Percentiles rank a stretch among this genome's conserved stretches.
Evolutionary conservation across 1,284 basidiomycete species (phyloP).

Genomic region (Fomitiporia mediterranea): DNA sequence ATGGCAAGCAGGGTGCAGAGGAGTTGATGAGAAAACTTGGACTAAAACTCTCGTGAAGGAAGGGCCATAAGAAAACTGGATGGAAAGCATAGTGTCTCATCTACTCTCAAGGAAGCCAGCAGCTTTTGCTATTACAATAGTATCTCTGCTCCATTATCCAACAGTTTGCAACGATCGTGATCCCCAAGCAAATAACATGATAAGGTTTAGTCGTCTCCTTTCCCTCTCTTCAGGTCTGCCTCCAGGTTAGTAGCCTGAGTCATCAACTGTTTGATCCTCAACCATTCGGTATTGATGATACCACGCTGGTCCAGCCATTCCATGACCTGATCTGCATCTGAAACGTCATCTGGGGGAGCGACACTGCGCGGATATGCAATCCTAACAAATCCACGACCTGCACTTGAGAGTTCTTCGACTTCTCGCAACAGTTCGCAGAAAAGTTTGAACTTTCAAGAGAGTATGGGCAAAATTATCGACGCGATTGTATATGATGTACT

Average conservation of each 20-base stretch:
- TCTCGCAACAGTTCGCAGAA: constrained; percentile 53
- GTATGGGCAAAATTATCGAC: background rate
- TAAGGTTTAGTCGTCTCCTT: constrained; percentile 26
- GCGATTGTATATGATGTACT: background rate
- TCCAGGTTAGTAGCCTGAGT: constrained; percentile 65
- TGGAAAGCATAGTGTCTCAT: no score
- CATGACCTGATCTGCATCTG: constrained; percentile 70
- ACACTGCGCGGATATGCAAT: constrained; percentile 50
- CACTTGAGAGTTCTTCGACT: constrained; percentile 45
- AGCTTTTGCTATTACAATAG: no score
- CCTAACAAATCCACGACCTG: constrained; percentile 44
- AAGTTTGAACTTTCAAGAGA: constrained; percentile 45
- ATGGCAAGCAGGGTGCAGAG: background rate
- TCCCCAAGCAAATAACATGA: background rate
- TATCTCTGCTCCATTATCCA: no score
- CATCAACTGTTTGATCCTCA: constrained; percentile 64
- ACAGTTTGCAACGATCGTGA: no score
- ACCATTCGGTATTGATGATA: constrained; percentile 65
- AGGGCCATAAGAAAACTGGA: no score
- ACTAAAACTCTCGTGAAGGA: background rate
- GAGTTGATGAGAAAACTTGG: background rate
- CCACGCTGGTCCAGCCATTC: constrained; percentile 76
- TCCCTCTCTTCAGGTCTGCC: constrained; percentile 42
- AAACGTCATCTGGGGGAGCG: constrained; percentile 56
- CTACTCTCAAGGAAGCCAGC: no score